Percentiles rank a stretch among this genome's conserved stretches.
phyloP scores from a whole-genome alignment of 768 basidiomycete species.

The Termitomyces sp. region DNA sequence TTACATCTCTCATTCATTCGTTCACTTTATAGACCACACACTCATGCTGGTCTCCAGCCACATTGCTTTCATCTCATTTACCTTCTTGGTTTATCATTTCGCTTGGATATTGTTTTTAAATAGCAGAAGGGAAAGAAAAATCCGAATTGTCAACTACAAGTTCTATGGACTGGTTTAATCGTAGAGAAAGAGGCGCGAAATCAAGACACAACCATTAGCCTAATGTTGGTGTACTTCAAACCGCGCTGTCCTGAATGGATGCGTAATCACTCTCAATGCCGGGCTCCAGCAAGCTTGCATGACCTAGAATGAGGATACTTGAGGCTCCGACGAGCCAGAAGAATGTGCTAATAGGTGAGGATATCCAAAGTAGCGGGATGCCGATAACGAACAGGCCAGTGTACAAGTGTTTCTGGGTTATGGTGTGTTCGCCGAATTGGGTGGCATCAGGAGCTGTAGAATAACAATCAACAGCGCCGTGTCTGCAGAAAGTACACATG shows the following conservation, averaged over 20 bases:
- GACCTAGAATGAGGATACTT: conserved; percentile 74
- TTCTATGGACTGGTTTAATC: background rate
- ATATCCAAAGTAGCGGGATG: conserved; percentile 77
- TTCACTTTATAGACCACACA: background rate
- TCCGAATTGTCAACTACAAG: conserved; percentile 1
- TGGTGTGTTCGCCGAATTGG: conserved; percentile 70
- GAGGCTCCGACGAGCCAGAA: conserved; percentile 96
- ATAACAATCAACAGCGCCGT: background rate
- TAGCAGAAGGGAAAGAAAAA: conserved; percentile 4
- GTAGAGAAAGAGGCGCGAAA: background rate
- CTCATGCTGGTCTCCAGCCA: background rate
- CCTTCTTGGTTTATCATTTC: background rate
- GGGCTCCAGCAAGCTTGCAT: conserved; percentile 88
- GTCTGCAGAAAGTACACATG: background rate
- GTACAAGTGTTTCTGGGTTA: conserved; percentile 91
- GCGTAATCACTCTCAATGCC: conserved; percentile 94
- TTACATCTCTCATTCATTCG: background rate
- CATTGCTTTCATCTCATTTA: background rate
- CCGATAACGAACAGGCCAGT: conserved; percentile 87
- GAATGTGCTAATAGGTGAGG: conserved; percentile 74
- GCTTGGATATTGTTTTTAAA: conserved; percentile 1
- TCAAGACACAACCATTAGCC: background rate
- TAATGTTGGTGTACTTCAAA: background rate
- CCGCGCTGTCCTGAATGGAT: conserved; percentile 61
- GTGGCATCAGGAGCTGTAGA: conserved; percentile 73